A percentile compares a stretch with the other conserved stretches of the same genome.
Conservation (phyloP, 768 basidiomycete species). For the Mycena polygramma region DNA sequence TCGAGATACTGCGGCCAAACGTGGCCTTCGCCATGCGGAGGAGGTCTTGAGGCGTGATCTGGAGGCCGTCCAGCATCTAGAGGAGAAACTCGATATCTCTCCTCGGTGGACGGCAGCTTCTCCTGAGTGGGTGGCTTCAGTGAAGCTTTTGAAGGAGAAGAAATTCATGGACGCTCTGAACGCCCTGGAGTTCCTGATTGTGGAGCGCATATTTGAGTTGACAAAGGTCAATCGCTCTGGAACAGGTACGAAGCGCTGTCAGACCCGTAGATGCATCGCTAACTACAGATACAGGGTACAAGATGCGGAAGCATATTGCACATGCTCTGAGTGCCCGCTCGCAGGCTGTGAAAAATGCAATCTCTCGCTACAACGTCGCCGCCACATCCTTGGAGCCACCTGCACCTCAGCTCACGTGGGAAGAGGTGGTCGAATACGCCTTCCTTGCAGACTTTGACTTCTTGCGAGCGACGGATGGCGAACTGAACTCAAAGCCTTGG, state of each 20-base stretch:
- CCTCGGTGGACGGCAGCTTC: constrained; percentile 29
- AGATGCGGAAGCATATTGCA: constrained; percentile 38
- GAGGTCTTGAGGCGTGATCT: constrained; percentile 33
- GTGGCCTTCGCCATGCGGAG: constrained; percentile 23
- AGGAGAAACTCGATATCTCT: constrained; percentile 29
- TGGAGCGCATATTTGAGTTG: constrained; percentile 37
- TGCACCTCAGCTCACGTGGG: constrained; percentile 30
- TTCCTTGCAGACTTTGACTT: constrained; percentile 43
- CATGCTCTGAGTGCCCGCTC: constrained; percentile 39
- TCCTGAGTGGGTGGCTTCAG: constrained; percentile 30
- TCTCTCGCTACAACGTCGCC: constrained; percentile 37
- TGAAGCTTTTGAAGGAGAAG: background rate
- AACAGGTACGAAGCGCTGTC: constrained; percentile 35
- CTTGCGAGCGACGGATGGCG: constrained; percentile 24
- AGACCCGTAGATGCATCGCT: background rate
- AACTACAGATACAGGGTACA: constrained; percentile 33
- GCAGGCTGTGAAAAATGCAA: constrained; percentile 37
- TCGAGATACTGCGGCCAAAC: too few species aligned
- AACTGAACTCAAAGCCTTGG: constrained; percentile 29
- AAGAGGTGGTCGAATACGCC: constrained; percentile 41
- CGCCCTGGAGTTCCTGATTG: constrained; percentile 34
- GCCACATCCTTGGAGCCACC: constrained; percentile 29
- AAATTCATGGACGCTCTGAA: constrained; percentile 31
- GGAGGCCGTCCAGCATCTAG: constrained; percentile 23
- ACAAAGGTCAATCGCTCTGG: constrained; percentile 40